Conservation (phyloP, 1,284 basidiomycete genomes). For the Mycena sp. region DNA sequence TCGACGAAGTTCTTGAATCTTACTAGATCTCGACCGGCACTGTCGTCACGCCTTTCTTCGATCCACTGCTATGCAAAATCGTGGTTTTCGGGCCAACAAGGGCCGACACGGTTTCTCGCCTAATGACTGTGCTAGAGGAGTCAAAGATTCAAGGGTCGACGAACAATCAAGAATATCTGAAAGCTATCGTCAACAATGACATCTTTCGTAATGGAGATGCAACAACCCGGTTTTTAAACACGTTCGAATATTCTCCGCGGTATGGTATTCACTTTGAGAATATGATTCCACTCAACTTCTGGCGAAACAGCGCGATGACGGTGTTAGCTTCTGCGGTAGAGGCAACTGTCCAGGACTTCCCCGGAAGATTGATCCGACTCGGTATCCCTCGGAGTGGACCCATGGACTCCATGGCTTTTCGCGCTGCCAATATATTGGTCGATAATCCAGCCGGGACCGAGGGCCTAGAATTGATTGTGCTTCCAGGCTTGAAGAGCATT, state of each 20-base stretch:
- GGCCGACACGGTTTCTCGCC: constrained; percentile 51
- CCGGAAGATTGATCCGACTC: constrained; percentile 62
- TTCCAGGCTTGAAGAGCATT: constrained; percentile 48
- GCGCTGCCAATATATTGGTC: constrained; percentile 68
- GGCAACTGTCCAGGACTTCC: constrained; percentile 72
- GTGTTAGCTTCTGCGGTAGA: constrained; percentile 68
- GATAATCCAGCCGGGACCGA: constrained; percentile 65
- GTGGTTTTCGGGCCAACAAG: constrained; percentile 55
- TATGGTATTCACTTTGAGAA: constrained; percentile 31
- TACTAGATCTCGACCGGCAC: constrained; percentile 61
- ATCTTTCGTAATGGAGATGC: constrained; percentile 57
- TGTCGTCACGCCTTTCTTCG: constrained; percentile 62
- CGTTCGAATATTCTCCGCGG: constrained; percentile 54
- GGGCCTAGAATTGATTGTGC: constrained; percentile 63
- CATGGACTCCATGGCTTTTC: constrained; percentile 70
- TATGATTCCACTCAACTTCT: constrained; percentile 29
- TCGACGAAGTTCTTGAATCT: not conserved
- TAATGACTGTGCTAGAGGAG: constrained; percentile 47
- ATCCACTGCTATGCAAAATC: constrained; percentile 66
- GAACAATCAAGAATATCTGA: constrained; percentile 64
- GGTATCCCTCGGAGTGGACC: constrained; percentile 78
- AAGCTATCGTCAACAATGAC: constrained; percentile 51
- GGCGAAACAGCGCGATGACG: constrained; percentile 56
- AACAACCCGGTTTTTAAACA: constrained; percentile 66
- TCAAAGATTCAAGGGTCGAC: constrained; percentile 58